Base-by-base conservation (phyloP, 768 basidiomycete genomes). In the Auriscalpium orientale region DNA sequence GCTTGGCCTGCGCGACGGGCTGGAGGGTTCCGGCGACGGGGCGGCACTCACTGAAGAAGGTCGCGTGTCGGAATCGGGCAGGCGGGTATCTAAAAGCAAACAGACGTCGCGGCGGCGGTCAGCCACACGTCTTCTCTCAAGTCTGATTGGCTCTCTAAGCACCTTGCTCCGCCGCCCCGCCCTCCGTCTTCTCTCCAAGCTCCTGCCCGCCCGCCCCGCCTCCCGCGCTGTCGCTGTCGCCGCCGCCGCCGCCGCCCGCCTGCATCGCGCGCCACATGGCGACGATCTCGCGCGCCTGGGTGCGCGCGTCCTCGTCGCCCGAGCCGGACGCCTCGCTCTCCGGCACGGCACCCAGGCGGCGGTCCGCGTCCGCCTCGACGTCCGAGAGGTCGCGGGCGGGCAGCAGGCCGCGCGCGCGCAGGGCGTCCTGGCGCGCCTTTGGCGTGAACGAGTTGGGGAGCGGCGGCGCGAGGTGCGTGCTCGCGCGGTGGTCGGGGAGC, bases 321-420 rank as follows among this genome's bases (percentile, higher is more conserved):
- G 28, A 28, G 5, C 28, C 28, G 28, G n/a, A n/a, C n/a, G n/a
- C n/a, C n/a, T 28, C 28, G 18, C 10, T 12, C 28, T 48, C 20
- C 8, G 16, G 34, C 22, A 51, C 35, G 0, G 40, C 50, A 22
- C 49, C 54, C 40, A 56, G 50, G 6, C 58, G 58, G 11, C 52
- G 46, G 51, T 62, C 58, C 46, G 18, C 38, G 1, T 55, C 58
- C 28, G 61, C 58, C 53, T 62, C 61, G 10, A 62, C 35, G 18
- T 58, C 56, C 1, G 61, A 62, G 11, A 62, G 46, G 43, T 53
- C 35, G 28, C 33, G 35, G 44, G 49, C 6, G 2, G 61, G 61
- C 5, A 59, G 55, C n/a, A 62, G 50, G 35, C 61, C 61, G 15
- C 55, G 52, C 16, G 58, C 46, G 28, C 61, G 61, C 7, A 62